A percentile compares a stretch with the other conserved stretches of the same genome.
Evolutionary conservation across 495 filamentous ascomycete species (phyloP).

Genomic region (Neurospora discreta): DNA sequence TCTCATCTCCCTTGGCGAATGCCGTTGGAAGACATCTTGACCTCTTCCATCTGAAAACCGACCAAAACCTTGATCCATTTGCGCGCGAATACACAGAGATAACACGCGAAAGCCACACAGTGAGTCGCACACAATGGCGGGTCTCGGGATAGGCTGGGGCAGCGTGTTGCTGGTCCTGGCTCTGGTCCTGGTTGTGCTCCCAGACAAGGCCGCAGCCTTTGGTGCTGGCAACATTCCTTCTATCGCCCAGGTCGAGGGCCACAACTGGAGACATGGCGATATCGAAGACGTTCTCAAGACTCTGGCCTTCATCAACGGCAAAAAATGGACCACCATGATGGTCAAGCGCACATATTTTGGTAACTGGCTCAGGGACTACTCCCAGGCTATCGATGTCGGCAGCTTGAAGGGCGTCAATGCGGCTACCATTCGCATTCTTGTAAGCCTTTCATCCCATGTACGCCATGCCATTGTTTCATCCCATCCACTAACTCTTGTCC

Average conservation of each 20-base stretch:
- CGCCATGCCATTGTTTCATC: not conserved
- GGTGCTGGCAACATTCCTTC: slow-evolving; percentile 94
- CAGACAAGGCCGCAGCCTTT: slow-evolving; percentile 61
- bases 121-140: slow-evolving; percentile 23
- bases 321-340: slow-evolving; percentile 90
- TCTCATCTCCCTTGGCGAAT: not conserved
- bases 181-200: slow-evolving; percentile 50
- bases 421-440: slow-evolving; percentile 79
- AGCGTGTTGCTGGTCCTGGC: slow-evolving; percentile 35
- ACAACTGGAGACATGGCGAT: slow-evolving; percentile 92
- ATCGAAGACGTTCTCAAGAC: slow-evolving; percentile 92
- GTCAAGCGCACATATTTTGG: slow-evolving; percentile 90
- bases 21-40: not conserved
- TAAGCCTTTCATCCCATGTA: slow-evolving; percentile 15
- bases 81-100: not conserved
- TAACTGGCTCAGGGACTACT: slow-evolving; percentile 67
- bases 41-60: not conserved
- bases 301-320: slow-evolving; percentile 73
- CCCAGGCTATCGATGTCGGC: slow-evolving; percentile 84
- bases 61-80: not conserved
- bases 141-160: slow-evolving; percentile 27
- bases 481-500: not conserved
- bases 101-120: not conserved
- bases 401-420: slow-evolving; percentile 82
- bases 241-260: slow-evolving; percentile 84